Percentiles rank a stretch among this genome's conserved stretches.
phyloP scores from a whole-genome alignment of 1,284 basidiomycete genomes.

The Sanghuangporus weigelae region DNA sequence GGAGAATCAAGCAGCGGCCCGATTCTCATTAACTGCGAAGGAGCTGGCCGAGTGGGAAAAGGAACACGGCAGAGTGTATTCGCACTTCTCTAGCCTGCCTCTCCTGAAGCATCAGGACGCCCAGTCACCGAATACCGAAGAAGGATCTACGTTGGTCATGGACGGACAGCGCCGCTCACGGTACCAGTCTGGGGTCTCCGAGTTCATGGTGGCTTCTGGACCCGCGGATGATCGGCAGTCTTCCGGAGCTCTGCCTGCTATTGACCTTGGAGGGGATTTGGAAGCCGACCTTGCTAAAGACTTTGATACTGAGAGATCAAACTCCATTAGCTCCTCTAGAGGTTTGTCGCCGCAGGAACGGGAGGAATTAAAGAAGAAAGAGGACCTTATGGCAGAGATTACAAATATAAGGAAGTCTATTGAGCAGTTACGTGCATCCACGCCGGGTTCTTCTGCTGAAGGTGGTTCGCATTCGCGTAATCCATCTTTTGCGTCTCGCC shows the following conservation, averaged over 20 bases:
- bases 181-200: conserved; percentile 61
- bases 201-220: conserved; percentile 58
- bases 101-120: conserved; percentile 57
- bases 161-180: conserved; percentile 49
- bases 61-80: conserved; percentile 63
- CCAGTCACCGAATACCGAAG: conserved; percentile 45
- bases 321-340: conserved; percentile 20
- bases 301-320: conserved; percentile 43
- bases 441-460: conserved; percentile 51
- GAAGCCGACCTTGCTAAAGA: conserved; percentile 65
- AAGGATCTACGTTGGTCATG: conserved; percentile 44
- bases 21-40: conserved; percentile 59
- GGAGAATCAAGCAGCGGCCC: conserved; percentile 69
- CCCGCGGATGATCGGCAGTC: conserved; percentile 49
- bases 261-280: conserved; percentile 70
- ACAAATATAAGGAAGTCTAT: conserved; percentile 73
- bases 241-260: conserved; percentile 56
- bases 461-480: conserved; percentile 49
- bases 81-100: conserved; percentile 48
- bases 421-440: conserved; percentile 63
- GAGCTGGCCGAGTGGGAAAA: conserved; percentile 87
- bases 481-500: conserved; percentile 60
- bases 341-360: conserved; percentile 39
- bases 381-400: conserved; percentile 70
- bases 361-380: conserved; percentile 59